These are phyloP conservation scores for Allium cepa DNA, from an alignment of 106 monocot species.

Conservation along the genomic window DNA sequence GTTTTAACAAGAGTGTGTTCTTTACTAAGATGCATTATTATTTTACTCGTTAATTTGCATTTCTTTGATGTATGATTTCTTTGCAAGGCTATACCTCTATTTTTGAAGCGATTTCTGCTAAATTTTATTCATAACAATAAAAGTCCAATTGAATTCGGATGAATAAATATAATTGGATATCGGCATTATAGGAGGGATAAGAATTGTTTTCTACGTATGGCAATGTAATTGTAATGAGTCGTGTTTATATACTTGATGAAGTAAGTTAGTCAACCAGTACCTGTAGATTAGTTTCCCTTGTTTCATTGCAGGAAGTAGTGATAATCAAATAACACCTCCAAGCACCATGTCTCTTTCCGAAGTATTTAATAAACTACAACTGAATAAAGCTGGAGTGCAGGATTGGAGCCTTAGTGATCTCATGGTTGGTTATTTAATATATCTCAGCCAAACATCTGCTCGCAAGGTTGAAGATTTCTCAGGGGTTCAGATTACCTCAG, in stretches of 20 bases:
- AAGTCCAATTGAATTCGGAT: not conserved
- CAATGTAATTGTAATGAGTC: not conserved
- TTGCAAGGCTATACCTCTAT: too few species aligned
- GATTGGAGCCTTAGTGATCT: slow-evolving; percentile 96
- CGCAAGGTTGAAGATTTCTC: slow-evolving; percentile 49
- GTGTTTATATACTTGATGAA: not conserved
- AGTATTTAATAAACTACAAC: slow-evolving; percentile 66
- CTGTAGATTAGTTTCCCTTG: not conserved
- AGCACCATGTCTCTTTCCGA: slow-evolving; percentile 53
- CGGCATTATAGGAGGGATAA: not conserved
- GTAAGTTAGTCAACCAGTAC: not conserved
- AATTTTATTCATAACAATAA: not conserved
- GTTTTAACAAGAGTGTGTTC: too few species aligned
- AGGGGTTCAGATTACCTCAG: slow-evolving; percentile 65
- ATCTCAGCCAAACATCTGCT: slow-evolving; percentile 71
- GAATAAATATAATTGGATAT: not conserved
- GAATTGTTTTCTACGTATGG: not conserved
- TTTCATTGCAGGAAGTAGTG: slow-evolving; percentile 35
- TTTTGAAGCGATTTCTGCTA: too few species aligned
- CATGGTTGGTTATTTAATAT: slow-evolving; percentile 86
- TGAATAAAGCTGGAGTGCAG: slow-evolving; percentile 60
- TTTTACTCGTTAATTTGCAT: too few species aligned
- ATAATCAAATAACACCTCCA: slow-evolving; percentile 27
- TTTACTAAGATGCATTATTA: too few species aligned
- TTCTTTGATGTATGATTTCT: too few species aligned